Conservation (phyloP, 768 basidiomycete genomes). For the Trametes punicea region DNA sequence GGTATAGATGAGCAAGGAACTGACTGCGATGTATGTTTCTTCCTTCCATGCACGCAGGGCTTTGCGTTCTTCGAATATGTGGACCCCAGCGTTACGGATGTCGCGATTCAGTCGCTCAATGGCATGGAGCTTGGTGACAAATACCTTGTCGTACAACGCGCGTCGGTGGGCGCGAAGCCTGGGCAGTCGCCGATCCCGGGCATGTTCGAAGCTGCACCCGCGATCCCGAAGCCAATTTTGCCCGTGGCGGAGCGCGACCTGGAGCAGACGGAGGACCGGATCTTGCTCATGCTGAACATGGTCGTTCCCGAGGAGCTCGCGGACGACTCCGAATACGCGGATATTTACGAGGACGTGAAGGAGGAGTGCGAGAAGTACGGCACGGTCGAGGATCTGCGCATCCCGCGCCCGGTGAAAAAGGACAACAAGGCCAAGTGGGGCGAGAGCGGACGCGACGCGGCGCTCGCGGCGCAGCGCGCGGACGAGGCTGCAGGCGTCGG, state of each 20-base stretch:
- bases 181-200: constrained; percentile 60
- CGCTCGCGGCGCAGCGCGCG: constrained; percentile 62
- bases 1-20: background rate
- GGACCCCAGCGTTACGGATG: constrained; percentile 83
- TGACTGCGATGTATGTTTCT: background rate
- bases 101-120: constrained; percentile 93
- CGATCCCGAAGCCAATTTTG: constrained; percentile 85
- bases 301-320: constrained; percentile 88
- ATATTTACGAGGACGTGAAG: constrained; percentile 92
- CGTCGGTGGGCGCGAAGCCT: constrained; percentile 88
- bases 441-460: constrained; percentile 49
- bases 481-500: constrained; percentile 95
- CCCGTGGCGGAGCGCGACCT: constrained; percentile 69
- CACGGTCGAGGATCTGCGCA: constrained; percentile 75
- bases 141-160: constrained; percentile 93
- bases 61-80: constrained; percentile 99
- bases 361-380: constrained; percentile 86
- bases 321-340: constrained; percentile 89
- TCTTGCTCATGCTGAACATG: constrained; percentile 99
- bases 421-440: constrained; percentile 76
- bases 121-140: constrained; percentile 98
- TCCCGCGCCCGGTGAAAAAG: constrained; percentile 86
- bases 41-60: constrained; percentile 62
- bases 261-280: constrained; percentile 56
- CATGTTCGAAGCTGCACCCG: constrained; percentile 75